Evolutionary conservation across 495 filamentous ascomycete species (phyloP), one percentile per base, ranked within the genome.

Genomic region (Daldinia vernicosa): DNA sequence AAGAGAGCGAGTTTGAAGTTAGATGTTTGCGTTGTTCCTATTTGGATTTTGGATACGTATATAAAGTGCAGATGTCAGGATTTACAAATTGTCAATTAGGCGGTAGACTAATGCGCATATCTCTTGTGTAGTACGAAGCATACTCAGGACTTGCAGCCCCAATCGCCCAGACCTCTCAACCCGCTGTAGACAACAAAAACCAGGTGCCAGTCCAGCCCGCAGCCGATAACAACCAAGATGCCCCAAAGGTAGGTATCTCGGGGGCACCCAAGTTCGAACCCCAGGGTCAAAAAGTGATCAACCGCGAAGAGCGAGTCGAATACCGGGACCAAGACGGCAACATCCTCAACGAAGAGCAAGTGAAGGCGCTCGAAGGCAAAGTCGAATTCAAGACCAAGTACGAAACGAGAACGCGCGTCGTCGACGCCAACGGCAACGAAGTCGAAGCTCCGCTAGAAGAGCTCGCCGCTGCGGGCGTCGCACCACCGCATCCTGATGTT

Each of bases 321-420:
- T 99, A 97, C 80, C 90, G 95, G 47, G 95, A 99, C 76, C 93
- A 98, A 76, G 83, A 97, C 69, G 95, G 95, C 56, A 97, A 98
- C 72, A 74, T 98, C 43, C 84, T 99, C 22, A 84, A 95, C 71
- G 89, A 92, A 66, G 89, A 91, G 72, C 88, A 97, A 67, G 95
- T 99, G 50, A 88, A 90, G 71, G 90, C 88, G 1, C 87, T 99
- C 27, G 85, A 91, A 74, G 95, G 95, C 72, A 95, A 97, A 80
- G 94, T 98, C 27, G 91, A 91, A 66, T 97, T 98, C 81, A 89
- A 95, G 78, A 99, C 95, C 7, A 89, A 90, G 60, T 98, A 97
- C 75, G 95, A 98, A 82, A 96, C 94, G 9, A 86, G 91, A 61
- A 97, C 94, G 17, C 89, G 92, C 50, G 78, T 99, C 58, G 85